A percentile compares a stretch with the other conserved stretches of the same genome.
These are phyloP conservation scores for Ramichloridium luteum DNA, from an alignment of 2,329 filamentous ascomycete genomes.

Conservation along the genomic window DNA sequence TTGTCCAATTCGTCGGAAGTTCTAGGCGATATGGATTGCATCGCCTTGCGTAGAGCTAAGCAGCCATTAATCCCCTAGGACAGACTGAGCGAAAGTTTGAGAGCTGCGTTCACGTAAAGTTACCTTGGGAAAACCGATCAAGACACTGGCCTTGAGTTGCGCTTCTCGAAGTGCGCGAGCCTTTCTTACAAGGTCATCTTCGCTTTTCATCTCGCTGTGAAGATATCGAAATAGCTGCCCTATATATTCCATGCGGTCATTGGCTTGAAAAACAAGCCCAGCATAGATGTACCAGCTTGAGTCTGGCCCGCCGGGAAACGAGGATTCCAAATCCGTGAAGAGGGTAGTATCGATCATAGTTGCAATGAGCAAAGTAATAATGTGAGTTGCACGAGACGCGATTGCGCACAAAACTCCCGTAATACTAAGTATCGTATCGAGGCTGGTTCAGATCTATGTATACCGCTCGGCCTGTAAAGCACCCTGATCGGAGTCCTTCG, in stretches of 20 bases:
- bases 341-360: no score
- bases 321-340: no score
- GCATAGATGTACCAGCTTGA: slow-evolving; percentile 12
- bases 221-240: slow-evolving; percentile 7
- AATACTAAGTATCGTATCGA: no score
- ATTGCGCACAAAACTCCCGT: no score
- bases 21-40: slow-evolving; percentile 5
- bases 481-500: no score
- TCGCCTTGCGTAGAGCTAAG: slow-evolving; percentile 8
- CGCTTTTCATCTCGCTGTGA: slow-evolving; percentile 3
- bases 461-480: no score
- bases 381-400: no score
- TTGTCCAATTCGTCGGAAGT: slow-evolving; percentile 7
- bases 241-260: slow-evolving; percentile 12
- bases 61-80: slow-evolving; percentile 11
- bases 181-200: slow-evolving; percentile 6
- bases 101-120: no score
- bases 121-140: slow-evolving; percentile 13
- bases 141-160: slow-evolving; percentile 9
- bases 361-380: no score
- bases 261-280: slow-evolving; percentile 10
- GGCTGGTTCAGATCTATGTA: no score
- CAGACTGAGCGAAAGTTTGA: background rate
- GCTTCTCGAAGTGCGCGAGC: slow-evolving; percentile 10
- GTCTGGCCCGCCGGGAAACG: slow-evolving; percentile 4